Base-by-base conservation (phyloP, 2,329 filamentous ascomycete genomes). In the Cercospora sp. region DNA sequence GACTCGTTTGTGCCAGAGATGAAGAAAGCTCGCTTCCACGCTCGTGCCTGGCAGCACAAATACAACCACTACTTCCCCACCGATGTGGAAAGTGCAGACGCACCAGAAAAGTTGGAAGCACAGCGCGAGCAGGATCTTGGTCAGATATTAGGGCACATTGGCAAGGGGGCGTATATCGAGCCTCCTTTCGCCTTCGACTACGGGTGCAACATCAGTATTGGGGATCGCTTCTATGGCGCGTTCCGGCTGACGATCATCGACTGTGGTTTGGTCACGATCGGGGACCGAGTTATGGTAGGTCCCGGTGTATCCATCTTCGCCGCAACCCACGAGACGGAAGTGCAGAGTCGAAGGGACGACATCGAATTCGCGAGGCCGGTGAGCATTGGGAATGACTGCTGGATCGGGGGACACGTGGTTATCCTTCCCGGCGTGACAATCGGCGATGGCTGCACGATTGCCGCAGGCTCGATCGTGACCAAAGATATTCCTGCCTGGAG, bases 121-220 rank as follows among this genome's bases (percentile, higher is more conserved):
- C 33, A 58, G 45, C 63, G 31, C 20, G 31, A 36, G 16, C 48
- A 64, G 31, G 65, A 68, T 33, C 60, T 70, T 10, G 60, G 63
- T 42, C 20, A 33, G n/a, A 68, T 70, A 36, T 60, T 70, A 28
- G 68, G 66, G 31, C 30, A 61, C 5, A 33, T 77, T 28, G 74
- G 77, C 40, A 72, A 77, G 18, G 68, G 69, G 13, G 82, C 80
- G 31, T 85, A 84, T 69, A 84, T 90, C 42, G 88, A 91, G 72
- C 85, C 88, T 0, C 87, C 88, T 0, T 80, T 91, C 64, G 82
- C 81, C 42, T 82, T 90, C 31, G 88, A 91, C 75, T 90, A 91
- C 67, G 89, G 89, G 1, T 86, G 86, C 75, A 91, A 90, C 73
- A 85, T 90, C 71, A 82, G 79, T 5, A 80, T 90, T 0, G 89